phyloP scores from a whole-genome alignment of 2,329 filamentous ascomycete species.

The Dothideomycetidae sp. region DNA sequence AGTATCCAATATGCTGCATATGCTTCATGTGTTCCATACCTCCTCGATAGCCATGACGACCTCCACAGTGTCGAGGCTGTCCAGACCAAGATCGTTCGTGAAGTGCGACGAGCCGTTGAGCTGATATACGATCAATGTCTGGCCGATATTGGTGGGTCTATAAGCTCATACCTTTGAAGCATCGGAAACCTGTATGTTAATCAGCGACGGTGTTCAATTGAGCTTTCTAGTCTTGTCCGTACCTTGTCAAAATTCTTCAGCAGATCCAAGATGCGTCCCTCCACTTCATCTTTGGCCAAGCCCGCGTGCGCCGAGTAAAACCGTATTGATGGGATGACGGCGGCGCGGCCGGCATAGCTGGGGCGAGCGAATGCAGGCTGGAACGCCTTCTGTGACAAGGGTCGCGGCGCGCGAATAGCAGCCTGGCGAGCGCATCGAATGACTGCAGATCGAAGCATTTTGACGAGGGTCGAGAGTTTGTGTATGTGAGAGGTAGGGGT shows the following conservation, averaged over 20 bases:
- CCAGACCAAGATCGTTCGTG: conserved; percentile 84
- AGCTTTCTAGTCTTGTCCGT: conserved; percentile 20
- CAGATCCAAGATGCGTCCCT: conserved; percentile 83
- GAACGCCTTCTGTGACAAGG: conserved; percentile 44
- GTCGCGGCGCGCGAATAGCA: conserved; percentile 28
- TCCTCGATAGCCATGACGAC: conserved; percentile 99
- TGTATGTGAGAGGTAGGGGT: background rate
- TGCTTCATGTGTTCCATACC: conserved; percentile 35
- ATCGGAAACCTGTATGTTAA: conserved; percentile 9
- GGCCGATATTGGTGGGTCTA: too few species aligned
- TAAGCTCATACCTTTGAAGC: conserved; percentile 14
- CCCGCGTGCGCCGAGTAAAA: conserved; percentile 75
- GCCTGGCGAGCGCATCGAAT: conserved; percentile 56
- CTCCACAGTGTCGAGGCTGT: conserved; percentile 96
- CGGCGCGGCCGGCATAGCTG: conserved; percentile 46
- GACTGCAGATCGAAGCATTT: conserved; percentile 82
- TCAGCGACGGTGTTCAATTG: background rate
- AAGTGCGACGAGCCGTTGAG: conserved; percentile 79
- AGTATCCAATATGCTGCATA: conserved; percentile 36
- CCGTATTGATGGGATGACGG: conserved; percentile 55
- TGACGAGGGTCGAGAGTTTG: conserved; percentile 21
- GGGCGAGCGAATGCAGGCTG: conserved; percentile 33
- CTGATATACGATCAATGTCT: conserved; percentile 34
- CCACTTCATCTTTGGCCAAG: conserved; percentile 69
- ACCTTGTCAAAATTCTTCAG: conserved; percentile 97